Evolutionary conservation across 2,329 filamentous ascomycete species (phyloP), one percentile per base, ranked within the genome.

Genomic region (Emericellopsis cladophorae): DNA sequence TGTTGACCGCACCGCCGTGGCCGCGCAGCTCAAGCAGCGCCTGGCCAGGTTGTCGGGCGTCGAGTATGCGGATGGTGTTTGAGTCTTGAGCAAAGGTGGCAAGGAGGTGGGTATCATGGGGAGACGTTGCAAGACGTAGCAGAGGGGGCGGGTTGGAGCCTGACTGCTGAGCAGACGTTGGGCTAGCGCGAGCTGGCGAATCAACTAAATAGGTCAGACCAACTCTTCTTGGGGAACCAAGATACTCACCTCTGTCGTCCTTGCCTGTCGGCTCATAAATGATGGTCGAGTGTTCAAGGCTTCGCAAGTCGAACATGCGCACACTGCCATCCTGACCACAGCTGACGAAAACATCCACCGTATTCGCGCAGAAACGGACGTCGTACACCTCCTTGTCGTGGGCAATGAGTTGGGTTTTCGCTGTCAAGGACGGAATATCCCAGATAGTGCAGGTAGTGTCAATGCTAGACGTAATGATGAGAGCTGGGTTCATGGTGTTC

Each of bases 351-450:
- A 96, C 89, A 54, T 98, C 92, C n/a, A 95, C 87, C 52, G 88
- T 95, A 51, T 94, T 92, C 38, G 92, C 92, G 64, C 92, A 98
- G 64, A 98, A 98, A 16, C 92, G 81, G 37, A 98, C 92, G 58
- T 98, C 92, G 54, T 95, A 98, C 6, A 98, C 92, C 62, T 98
- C 92, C 62, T 96, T 96, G 65, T 98, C 92, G 59, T 98, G 92
- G 16, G 92, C 92, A 61, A 98, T 98, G 36, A 98, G 70, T 59
- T 98, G 92, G 2, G 92, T 98, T 65, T 98, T 98, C 40, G 92
- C 92, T 1, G 92, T 98, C 46, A 98, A 70, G 1, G 92, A 95
- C 4, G 92, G 92, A 42, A 98, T 98, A 59, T 98, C 92, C 92
- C 92, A 98, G 49, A 98, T 98, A 5, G 92, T 98, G 64, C 92